phyloP scores from a whole-genome alignment of 139 green algal genomes.

The Micractinium sp. region DNA sequence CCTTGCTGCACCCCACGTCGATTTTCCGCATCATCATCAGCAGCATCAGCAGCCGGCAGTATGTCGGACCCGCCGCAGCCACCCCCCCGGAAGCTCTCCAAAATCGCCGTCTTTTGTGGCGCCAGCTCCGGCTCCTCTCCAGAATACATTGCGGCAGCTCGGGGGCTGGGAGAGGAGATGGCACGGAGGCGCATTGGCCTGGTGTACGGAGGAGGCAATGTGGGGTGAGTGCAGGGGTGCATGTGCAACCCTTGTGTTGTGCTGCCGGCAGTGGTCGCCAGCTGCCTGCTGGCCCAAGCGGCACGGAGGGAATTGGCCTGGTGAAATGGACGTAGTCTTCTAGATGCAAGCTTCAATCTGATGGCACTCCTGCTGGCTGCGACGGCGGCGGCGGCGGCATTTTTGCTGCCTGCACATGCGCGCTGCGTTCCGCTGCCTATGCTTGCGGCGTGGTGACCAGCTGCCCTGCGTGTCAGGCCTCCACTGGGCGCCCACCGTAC shows the following conservation, averaged over 20 bases:
- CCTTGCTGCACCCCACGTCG: too few relatives aligned
- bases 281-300: neutral
- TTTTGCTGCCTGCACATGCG: too few relatives aligned
- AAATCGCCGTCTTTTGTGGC: slow-evolving; percentile 74
- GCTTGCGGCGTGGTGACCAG: too few relatives aligned
- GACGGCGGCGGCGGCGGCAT: too few relatives aligned
- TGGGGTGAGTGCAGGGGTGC: neutral
- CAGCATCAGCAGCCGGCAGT: too few relatives aligned
- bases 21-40: too few relatives aligned
- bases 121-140: slow-evolving; percentile 47
- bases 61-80: neutral
- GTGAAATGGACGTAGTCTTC: too few relatives aligned
- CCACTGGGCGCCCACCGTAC: too few relatives aligned
- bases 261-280: neutral
- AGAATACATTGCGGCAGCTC: slow-evolving; percentile 60
- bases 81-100: slow-evolving; percentile 14
- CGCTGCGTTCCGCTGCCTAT: neutral
- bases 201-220: slow-evolving; percentile 64
- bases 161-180: slow-evolving; percentile 57
- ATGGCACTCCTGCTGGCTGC: too few relatives aligned
- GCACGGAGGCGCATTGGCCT: slow-evolving; percentile 64
- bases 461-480: neutral
- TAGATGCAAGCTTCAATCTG: too few relatives aligned
- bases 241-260: neutral
- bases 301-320: neutral